These are phyloP conservation scores for Taiozyma sp. DNA, from an alignment of 1,139 yeast species.

Conservation along the genomic window DNA sequence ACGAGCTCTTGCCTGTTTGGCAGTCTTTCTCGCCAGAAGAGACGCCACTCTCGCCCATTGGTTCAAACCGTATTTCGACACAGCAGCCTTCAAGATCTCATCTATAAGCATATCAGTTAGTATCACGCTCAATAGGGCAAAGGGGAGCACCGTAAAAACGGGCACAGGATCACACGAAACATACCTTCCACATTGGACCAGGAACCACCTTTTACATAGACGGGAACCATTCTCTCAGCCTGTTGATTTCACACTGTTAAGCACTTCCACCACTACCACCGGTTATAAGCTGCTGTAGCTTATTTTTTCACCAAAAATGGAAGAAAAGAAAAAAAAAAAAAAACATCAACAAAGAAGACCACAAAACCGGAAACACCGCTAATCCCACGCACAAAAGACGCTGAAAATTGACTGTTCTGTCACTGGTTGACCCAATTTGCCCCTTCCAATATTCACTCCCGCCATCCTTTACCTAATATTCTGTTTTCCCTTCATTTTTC, in stretches of 20 bases:
- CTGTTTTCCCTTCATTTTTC: background rate
- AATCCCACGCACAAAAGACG: background rate
- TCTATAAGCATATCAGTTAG: constrained; percentile 33
- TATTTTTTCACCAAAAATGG: background rate
- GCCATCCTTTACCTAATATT: background rate
- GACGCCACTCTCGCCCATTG: constrained; percentile 96
- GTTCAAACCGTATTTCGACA: constrained; percentile 86
- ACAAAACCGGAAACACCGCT: background rate
- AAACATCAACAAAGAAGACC: background rate
- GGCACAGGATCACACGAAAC: background rate
- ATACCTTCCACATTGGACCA: constrained; percentile 77
- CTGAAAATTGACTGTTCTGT: background rate
- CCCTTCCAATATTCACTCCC: background rate
- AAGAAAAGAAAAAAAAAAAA: background rate
- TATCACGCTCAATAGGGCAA: background rate
- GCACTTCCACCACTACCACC: too few species aligned
- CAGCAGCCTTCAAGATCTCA: constrained; percentile 84
- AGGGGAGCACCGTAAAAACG: background rate
- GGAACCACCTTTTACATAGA: constrained; percentile 79
- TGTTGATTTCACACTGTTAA: background rate
- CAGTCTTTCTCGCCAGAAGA: constrained; percentile 75
- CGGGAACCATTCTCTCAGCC: constrained; percentile 42
- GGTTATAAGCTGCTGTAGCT: too few species aligned
- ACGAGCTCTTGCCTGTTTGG: constrained; percentile 87
- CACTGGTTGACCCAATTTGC: background rate